Base-by-base conservation (phyloP, 2,329 filamentous ascomycete genomes). In the Paecilomyces niveus region DNA sequence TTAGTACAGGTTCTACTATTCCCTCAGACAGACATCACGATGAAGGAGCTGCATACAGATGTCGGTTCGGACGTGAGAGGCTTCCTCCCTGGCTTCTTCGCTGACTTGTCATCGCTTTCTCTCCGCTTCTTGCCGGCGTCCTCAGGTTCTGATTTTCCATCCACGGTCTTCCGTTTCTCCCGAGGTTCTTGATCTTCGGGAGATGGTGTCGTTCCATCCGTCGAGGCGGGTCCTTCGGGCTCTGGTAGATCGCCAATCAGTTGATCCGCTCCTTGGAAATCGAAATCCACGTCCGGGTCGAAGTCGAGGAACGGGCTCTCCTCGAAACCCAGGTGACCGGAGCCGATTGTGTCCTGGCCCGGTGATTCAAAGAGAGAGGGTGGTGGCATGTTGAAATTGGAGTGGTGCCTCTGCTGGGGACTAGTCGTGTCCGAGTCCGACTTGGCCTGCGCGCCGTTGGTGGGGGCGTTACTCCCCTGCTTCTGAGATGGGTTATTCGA, bases 41-140 rank as follows among this genome's bases (percentile, higher is more conserved):
- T 51, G 49, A 35, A 59, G 11, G 51, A 52, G 45, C 7, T 60
- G 85, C 92, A 80, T 86, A 97, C 93, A 65, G 92, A 94, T 66
- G 90, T 97, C 24, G 94, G 94, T 75, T 97, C 94, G 22, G 90
- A 95, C 54, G 91, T 97, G 68, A 97, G 81, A 21, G 93, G 94
- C 81, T 99, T 99, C 63, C 94, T 86, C 55, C 94, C 94, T 3
- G 94, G 93, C 78, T 97, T 99, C 85, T 97, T 97, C 24, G 90
- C 85, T 51, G 87, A 82, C 76, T 94, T 96, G 52, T 92, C 90
- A 58, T 91, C 87, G 59, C 88, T 85, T 75, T 96, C 92, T 60
- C 89, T 85, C 63, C 91, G 85, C 59, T 85, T 85, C 64, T 85
- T 85, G 52, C 81, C 82, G 29, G 78, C 79, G n/a, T 82, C 89